Percentiles rank a stretch among this genome's conserved stretches.
Conservation (phyloP, 148 eudicot genomes). For the Salicornia ramosissima region DNA sequence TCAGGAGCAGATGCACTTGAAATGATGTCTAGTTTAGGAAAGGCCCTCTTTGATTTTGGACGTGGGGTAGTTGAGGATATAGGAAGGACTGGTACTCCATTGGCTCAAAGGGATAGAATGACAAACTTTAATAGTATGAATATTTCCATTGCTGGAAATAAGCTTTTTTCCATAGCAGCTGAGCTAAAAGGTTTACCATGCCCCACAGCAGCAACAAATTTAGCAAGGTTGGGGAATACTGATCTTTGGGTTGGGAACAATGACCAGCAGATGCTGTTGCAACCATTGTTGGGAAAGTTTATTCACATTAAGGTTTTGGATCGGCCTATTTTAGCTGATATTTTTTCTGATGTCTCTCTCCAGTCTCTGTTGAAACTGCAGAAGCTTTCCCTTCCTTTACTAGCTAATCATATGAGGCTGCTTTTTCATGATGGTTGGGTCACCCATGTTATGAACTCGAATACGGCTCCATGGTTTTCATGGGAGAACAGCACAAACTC, state of each 20-base stretch:
- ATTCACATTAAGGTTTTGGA: conserved; percentile 68
- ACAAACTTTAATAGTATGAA: conserved; percentile 31
- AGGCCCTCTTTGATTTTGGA: conserved; percentile 86
- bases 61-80: conserved; percentile 97
- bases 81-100: conserved; percentile 69
- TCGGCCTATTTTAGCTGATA: conserved; percentile 58
- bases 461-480: conserved; percentile 91
- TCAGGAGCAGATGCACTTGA: conserved; percentile 96
- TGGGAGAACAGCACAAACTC: conserved; percentile 62
- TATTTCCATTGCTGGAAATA: conserved; percentile 37
- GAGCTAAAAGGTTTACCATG: conserved; percentile 87
- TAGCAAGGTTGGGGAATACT: conserved; percentile 54
- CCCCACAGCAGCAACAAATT: conserved; percentile 63
- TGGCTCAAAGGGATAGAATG: conserved; percentile 43
- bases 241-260: conserved; percentile 86
- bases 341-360: conserved; percentile 45
- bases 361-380: conserved; percentile 60
- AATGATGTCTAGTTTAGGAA: conserved; percentile 80
- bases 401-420: conserved; percentile 63
- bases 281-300: conserved; percentile 72
- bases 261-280: conserved; percentile 69
- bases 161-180: conserved; percentile 48
- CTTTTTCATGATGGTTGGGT: conserved; percentile 92
- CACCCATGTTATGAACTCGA: conserved; percentile 63
- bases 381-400: conserved; percentile 60